Evolutionary conservation across 768 basidiomycete species (phyloP).

Genomic region (Pisolithus albus): DNA sequence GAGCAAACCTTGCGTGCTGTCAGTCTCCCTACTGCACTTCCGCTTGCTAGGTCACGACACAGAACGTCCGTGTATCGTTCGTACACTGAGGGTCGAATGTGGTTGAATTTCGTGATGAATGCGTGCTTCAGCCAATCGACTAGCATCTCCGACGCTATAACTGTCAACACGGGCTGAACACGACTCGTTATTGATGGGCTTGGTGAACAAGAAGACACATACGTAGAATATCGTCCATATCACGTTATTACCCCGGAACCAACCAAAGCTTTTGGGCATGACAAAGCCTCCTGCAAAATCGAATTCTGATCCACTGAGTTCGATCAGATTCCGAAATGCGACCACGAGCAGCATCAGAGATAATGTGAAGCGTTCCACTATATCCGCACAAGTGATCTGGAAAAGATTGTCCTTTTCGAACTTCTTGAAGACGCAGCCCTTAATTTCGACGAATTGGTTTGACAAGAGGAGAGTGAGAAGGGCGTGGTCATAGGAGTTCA

Average conservation of each 20-base stretch:
- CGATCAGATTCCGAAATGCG: slow-evolving; percentile 90
- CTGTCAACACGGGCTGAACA: slow-evolving; percentile 80
- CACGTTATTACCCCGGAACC: slow-evolving; percentile 73
- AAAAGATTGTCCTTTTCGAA: slow-evolving; percentile 99
- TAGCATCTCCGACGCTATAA: slow-evolving; percentile 84
- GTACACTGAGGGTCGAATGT: slow-evolving; percentile 92
- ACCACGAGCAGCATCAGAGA: slow-evolving; percentile 86
- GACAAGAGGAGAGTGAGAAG: slow-evolving; percentile 90
- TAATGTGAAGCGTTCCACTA: slow-evolving; percentile 94
- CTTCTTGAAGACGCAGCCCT: slow-evolving; percentile 98
- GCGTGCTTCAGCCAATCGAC: slow-evolving; percentile 99
- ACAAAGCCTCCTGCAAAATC: slow-evolving; percentile 64
- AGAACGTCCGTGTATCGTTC: slow-evolving; percentile 93
- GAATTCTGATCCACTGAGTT: slow-evolving; percentile 86
- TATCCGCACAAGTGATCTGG: slow-evolving; percentile 98
- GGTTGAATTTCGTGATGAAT: slow-evolving; percentile 99
- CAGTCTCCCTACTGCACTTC: slow-evolving; percentile 60
- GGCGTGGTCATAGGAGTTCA: slow-evolving; percentile 96
- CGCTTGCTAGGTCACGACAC: slow-evolving; percentile 85
- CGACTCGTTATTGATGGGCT: neutral
- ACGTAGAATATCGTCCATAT: slow-evolving; percentile 90
- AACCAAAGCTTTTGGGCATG: slow-evolving; percentile 78
- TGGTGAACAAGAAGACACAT: slow-evolving; percentile 21
- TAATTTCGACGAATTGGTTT: slow-evolving; percentile 99
- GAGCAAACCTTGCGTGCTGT: slow-evolving; percentile 58